These are phyloP conservation scores for Starmerella geochares DNA, from an alignment of 805 yeast genomes.

Conservation along the genomic window DNA sequence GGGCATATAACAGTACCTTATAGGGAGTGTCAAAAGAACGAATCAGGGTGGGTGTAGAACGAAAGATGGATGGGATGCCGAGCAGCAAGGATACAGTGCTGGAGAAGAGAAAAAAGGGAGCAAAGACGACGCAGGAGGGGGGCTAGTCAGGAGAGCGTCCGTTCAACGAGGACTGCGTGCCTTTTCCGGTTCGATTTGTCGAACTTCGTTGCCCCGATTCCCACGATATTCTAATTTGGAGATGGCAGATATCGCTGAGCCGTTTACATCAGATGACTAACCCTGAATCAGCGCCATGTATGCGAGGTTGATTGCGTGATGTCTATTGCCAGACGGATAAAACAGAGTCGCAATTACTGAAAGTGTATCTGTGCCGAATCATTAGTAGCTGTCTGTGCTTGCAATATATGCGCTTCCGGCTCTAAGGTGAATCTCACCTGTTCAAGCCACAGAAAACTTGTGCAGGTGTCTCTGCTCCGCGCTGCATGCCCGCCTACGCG, in stretches of 20 bases:
- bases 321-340: too few species aligned
- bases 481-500: not conserved
- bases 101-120: not conserved
- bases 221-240: not conserved
- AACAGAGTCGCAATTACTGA: too few species aligned
- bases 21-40: slow-evolving; percentile 2
- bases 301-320: not conserved
- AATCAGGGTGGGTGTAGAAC: slow-evolving; percentile 6
- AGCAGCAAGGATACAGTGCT: not conserved
- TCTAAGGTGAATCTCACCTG: too few species aligned
- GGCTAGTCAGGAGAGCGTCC: not conserved
- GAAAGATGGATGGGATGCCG: not conserved
- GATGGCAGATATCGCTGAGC: not conserved
- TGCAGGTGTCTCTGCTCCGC: not conserved
- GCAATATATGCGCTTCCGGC: too few species aligned
- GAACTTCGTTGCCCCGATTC: not conserved
- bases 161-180: not conserved
- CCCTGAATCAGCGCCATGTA: not conserved
- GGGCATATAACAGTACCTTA: not conserved
- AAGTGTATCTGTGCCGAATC: too few species aligned
- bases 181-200: not conserved
- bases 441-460: too few species aligned
- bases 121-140: not conserved
- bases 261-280: slow-evolving; percentile 2
- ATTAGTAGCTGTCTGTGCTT: too few species aligned